Conservation (phyloP, 306 rosid species). For the Quercus alba region DNA sequence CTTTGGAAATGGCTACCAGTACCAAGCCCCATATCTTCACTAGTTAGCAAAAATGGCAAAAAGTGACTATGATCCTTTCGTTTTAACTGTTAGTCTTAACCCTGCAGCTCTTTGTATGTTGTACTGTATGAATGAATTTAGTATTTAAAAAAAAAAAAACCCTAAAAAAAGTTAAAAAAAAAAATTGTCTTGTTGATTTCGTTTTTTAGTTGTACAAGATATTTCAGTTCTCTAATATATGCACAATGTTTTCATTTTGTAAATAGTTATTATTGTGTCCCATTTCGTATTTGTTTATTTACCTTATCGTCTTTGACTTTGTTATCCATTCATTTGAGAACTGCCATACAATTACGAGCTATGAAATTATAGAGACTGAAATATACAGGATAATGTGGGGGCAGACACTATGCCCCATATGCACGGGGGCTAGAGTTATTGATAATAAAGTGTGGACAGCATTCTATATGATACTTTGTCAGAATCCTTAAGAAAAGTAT, state of each 20-base stretch:
- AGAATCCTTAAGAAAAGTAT: no score
- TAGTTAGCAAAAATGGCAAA: constrained; percentile 51
- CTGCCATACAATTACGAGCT: no score
- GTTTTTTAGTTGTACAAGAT: constrained; percentile 47
- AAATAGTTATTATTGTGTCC: not conserved
- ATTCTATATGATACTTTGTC: no score
- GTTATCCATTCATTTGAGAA: no score
- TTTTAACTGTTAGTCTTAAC: constrained; percentile 80
- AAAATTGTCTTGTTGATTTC: constrained; percentile 46
- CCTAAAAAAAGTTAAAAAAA: constrained; percentile 7
- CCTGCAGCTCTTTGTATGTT: constrained; percentile 53
- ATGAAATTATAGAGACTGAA: no score
- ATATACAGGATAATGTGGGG: no score
- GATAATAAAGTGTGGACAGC: no score
- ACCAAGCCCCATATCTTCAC: constrained; percentile 92
- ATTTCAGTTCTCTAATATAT: constrained; percentile 72
- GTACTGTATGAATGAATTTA: constrained; percentile 64
- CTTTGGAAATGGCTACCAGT: constrained; percentile 89
- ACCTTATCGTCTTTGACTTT: not conserved
- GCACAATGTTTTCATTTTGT: constrained; percentile 57
- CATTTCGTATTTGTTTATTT: not conserved
- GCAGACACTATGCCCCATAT: no score
- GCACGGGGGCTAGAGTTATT: no score
- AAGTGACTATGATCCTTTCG: constrained; percentile 55
- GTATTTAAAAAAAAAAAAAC: constrained; percentile 33